Conservation (phyloP, 768 basidiomycete species). For the Cystobasidium tubakii region DNA sequence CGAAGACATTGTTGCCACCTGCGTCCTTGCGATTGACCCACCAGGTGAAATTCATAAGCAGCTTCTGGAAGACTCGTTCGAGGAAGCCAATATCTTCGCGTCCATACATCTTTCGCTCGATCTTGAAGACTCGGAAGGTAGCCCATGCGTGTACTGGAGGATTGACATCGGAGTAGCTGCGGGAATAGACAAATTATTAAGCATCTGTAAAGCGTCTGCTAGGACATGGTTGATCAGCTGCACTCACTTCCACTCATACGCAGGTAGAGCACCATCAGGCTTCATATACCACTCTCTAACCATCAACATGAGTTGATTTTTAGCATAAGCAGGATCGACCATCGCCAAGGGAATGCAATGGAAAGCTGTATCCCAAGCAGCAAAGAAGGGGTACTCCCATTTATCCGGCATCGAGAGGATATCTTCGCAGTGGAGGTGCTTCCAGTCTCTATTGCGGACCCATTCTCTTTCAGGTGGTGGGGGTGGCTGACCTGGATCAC, state of each 20-base stretch:
- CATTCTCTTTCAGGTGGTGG: constrained; percentile 83
- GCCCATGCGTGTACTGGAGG: constrained; percentile 99
- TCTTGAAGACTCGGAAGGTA: constrained; percentile 97
- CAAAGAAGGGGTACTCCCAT: constrained; percentile 99
- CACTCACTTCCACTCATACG: constrained; percentile 94
- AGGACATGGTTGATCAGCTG: background rate
- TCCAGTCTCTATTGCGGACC: constrained; percentile 86
- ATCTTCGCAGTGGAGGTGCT: constrained; percentile 88
- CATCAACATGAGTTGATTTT: constrained; percentile 91
- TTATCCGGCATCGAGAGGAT: constrained; percentile 99
- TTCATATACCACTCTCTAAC: constrained; percentile 98
- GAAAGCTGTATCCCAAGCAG: constrained; percentile 73
- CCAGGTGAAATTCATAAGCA: constrained; percentile 96
- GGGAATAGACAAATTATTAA: constrained; percentile 60
- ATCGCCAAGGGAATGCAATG: constrained; percentile 96
- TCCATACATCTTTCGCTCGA: constrained; percentile 91
- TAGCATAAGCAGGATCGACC: constrained; percentile 89
- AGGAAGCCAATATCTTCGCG: constrained; percentile 84
- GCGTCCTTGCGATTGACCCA: constrained; percentile 78
- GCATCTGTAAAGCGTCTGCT: background rate
- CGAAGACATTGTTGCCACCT: constrained; percentile 91
- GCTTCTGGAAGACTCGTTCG: constrained; percentile 96
- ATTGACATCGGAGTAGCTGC: constrained; percentile 91
- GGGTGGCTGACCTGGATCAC: constrained; percentile 88
- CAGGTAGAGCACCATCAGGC: constrained; percentile 95